phyloP scores from a whole-genome alignment of 208 protist genomes.

The Acanthamoeba royreba region DNA sequence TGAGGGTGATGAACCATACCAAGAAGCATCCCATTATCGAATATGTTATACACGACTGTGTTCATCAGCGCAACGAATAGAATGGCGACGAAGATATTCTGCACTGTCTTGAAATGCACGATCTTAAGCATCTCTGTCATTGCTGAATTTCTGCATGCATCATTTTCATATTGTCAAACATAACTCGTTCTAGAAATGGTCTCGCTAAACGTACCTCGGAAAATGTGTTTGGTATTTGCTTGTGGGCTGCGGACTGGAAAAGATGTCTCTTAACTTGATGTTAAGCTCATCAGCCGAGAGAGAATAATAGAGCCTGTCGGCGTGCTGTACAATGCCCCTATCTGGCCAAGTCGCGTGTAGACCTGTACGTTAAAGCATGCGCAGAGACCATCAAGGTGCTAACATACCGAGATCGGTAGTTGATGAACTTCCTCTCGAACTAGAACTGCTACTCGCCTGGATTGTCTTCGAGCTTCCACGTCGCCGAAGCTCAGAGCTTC shows the following conservation, averaged over 20 bases:
- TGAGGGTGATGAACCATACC: neutral
- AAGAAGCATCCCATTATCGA: neutral
- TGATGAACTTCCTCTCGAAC: no score
- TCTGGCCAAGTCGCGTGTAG: neutral
- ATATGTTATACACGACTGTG: neutral
- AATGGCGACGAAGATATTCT: conserved; percentile 40
- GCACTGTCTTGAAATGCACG: conserved; percentile 32
- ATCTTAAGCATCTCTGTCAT: conserved; percentile 49
- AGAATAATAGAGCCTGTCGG: neutral
- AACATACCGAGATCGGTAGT: no score
- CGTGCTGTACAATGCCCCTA: neutral
- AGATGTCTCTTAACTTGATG: neutral
- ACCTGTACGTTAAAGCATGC: no score
- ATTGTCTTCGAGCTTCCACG: no score
- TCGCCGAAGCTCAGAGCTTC: no score
- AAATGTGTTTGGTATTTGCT: conserved; percentile 44
- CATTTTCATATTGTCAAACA: neutral
- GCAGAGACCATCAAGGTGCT: no score
- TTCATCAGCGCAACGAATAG: conserved; percentile 3
- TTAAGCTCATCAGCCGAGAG: neutral
- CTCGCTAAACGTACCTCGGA: neutral
- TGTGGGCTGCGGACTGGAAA: neutral
- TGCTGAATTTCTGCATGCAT: neutral
- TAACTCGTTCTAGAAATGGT: neutral
- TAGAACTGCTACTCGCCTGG: no score